Evolutionary conservation across 345 rosid species (phyloP), one percentile per base, ranked within the genome.

Genomic region (Linum tenue): DNA sequence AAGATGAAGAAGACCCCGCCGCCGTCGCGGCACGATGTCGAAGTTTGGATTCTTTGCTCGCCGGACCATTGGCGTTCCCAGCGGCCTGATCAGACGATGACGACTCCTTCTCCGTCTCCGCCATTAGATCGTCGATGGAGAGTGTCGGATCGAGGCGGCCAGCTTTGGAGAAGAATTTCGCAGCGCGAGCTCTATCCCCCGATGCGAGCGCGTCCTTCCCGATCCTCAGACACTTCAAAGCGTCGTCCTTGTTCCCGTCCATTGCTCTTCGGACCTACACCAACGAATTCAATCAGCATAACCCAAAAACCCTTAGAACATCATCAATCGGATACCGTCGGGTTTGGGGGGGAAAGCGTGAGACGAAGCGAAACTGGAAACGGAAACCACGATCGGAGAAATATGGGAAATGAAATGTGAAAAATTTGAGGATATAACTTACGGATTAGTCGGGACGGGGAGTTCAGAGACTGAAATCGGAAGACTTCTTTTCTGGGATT

Each of bases 191-290:
- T 39, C 80, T 85, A 75, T 94, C 96, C 41, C 97, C 97, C 0
- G 90, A 73, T 65, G 85, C 75, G 37, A 88, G 70, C 0, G 96
- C 95, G 4, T 82, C 84, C 72, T 85, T 90, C 31, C 85, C 95
- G 78, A 94, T 90, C 73, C 72, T 79, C 73, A 94, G 64, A 76
- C 90, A 90, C 73, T 88, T 94, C 67, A 90, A 80, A 4, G 96
- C 99, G 39, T 94, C 97, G 60, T 90, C 99, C 71, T 90, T 90
- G 79, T 94, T 94, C 50, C 99, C 88, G 59, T 94, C 97, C 99
- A 92, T 92, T 8, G 22, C 39, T 39, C 10, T 1, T 5, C 61
- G 22, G 36, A 22, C 37, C 10, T 16, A 31, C 31, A 31, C 11
- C n/a, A 58, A 22, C 12, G 16, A 55, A 55, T 55, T 55, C 61